These are phyloP conservation scores for Hylodesmum podocarpum DNA, from an alignment of 306 rosid species.

Conservation along the genomic window DNA sequence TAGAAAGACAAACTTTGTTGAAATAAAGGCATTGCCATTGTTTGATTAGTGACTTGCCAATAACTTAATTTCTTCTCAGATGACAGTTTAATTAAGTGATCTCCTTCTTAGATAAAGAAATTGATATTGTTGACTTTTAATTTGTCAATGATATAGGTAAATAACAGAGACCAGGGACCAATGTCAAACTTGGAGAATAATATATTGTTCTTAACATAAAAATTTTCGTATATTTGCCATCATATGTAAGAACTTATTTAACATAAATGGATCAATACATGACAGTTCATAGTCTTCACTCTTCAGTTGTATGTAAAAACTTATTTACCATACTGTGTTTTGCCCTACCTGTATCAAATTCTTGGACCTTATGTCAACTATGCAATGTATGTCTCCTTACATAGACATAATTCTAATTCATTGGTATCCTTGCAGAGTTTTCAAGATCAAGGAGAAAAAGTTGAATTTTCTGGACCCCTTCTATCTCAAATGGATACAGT, in stretches of 20 bases:
- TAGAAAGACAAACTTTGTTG: background rate
- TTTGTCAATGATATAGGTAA: background rate
- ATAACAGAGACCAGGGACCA: background rate
- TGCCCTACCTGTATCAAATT: background rate
- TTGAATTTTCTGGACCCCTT: constrained; percentile 92
- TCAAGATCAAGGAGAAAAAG: constrained; percentile 76
- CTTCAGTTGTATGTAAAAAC: background rate
- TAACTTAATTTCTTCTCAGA: constrained; percentile 3
- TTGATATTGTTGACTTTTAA: background rate
- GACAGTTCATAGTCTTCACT: background rate
- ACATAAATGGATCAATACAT: constrained; percentile 5
- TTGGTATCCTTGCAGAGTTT: constrained; percentile 49
- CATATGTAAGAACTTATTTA: no score
- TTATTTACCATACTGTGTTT: background rate
- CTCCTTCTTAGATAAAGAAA: background rate
- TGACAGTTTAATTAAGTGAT: background rate
- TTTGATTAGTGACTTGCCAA: background rate
- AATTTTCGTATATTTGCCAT: background rate
- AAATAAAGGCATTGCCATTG: background rate
- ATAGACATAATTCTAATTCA: constrained; percentile 4
- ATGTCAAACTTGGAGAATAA: background rate
- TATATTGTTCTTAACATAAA: background rate
- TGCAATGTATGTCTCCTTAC: background rate
- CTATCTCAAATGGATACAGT: constrained; percentile 74
- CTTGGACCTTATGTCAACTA: constrained; percentile 1